A percentile compares a stretch with the other conserved stretches of the same genome.
These are phyloP conservation scores for Verticillium albo-atrum DNA, from an alignment of 2,329 filamentous ascomycete genomes.

Conservation along the genomic window DNA sequence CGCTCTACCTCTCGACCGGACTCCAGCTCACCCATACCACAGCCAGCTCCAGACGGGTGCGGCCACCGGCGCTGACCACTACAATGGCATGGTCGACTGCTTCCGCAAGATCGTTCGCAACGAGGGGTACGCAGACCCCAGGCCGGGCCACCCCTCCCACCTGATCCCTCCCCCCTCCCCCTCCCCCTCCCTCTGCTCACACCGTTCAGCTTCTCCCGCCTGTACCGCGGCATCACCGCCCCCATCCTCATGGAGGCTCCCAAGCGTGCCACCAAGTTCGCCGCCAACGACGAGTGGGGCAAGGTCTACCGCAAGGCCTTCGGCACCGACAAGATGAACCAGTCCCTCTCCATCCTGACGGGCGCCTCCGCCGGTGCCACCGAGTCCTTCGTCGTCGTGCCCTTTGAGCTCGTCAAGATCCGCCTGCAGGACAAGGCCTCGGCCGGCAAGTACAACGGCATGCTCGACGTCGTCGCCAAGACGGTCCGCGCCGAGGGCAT, in stretches of 20 bases:
- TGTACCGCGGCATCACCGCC: slow-evolving; percentile 93
- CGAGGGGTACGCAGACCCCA: slow-evolving; percentile 66
- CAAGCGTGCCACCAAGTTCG: slow-evolving; percentile 97
- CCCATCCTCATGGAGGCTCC: slow-evolving; percentile 95
- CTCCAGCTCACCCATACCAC: slow-evolving; percentile 17
- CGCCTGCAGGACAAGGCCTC: slow-evolving; percentile 93
- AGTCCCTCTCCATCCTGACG: slow-evolving; percentile 86
- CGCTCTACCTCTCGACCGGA: slow-evolving; percentile 13
- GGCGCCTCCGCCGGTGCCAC: slow-evolving; percentile 93
- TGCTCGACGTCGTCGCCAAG: slow-evolving; percentile 75
- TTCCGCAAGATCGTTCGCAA: slow-evolving; percentile 95
- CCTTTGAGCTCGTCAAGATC: slow-evolving; percentile 98
- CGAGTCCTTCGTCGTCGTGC: slow-evolving; percentile 94
- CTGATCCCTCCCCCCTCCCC: slow-evolving; percentile 1
- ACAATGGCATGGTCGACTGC: slow-evolving; percentile 98
- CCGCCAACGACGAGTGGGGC: slow-evolving; percentile 98
- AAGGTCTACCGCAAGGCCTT: slow-evolving; percentile 88
- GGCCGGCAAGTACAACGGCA: slow-evolving; percentile 80
- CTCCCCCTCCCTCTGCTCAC: slow-evolving; percentile 3
- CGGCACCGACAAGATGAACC: slow-evolving; percentile 81
- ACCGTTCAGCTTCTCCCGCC: slow-evolving; percentile 65
- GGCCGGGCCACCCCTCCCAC: background rate
- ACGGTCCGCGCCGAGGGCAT: slow-evolving; percentile 79
- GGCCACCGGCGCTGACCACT: slow-evolving; percentile 70
- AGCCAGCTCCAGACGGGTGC: slow-evolving; percentile 84